Conservation (phyloP, 2,329 filamentous ascomycete genomes). For the Fusarium vanettenii region DNA sequence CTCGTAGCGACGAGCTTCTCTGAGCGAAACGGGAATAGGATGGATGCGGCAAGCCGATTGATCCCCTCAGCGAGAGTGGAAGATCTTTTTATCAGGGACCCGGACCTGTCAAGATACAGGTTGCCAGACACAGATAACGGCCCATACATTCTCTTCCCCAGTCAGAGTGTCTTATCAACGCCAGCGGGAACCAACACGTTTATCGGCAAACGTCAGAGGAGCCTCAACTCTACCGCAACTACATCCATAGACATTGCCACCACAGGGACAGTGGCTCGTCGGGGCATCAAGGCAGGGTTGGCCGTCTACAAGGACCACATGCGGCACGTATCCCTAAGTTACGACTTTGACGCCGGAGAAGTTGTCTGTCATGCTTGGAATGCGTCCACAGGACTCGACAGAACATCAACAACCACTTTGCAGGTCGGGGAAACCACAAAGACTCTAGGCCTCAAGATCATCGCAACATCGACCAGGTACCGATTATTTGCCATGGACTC, state of each 20-base stretch:
- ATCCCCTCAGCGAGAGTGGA: not conserved
- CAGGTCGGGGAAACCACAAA: not conserved
- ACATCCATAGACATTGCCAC: not conserved
- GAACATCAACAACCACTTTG: not conserved
- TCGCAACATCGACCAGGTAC: not conserved
- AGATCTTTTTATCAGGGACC: conserved; percentile 11
- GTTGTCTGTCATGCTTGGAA: not conserved
- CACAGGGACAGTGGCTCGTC: not conserved
- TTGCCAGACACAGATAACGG: not conserved
- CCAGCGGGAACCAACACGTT: conserved; percentile 15
- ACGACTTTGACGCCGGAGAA: not conserved
- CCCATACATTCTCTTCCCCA: not conserved
- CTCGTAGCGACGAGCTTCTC: not conserved
- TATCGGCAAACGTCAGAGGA: conserved; percentile 9
- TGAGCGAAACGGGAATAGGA: not conserved
- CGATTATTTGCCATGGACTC: not conserved
- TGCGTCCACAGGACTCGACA: not conserved
- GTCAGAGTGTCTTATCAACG: not conserved
- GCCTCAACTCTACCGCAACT: conserved; percentile 9
- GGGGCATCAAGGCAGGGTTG: conserved; percentile 1
- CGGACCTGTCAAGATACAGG: conserved; percentile 5
- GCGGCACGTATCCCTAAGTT: conserved; percentile 7
- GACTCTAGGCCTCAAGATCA: not conserved
- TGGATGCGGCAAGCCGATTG: not conserved
- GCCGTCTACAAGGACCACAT: conserved; percentile 22